Evolutionary conservation across 768 basidiomycete genomes (phyloP), one percentile per base, ranked within the genome.

Genomic region (Thelephora aurantiotincta): DNA sequence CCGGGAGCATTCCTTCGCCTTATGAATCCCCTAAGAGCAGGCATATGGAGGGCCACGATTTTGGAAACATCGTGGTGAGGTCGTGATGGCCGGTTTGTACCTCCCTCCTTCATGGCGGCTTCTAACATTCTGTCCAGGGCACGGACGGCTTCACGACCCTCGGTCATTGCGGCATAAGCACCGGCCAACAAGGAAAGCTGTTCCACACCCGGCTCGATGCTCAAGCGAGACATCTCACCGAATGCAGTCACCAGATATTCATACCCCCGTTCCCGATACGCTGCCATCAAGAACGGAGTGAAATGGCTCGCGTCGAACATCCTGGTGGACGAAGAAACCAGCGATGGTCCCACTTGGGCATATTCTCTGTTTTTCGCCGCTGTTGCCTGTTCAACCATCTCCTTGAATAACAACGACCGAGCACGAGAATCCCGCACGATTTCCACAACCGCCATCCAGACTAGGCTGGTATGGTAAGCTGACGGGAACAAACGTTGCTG

Each of bases 121-220:
- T 33, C 48, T 48, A n/a, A n/a, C n/a, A 44, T 48, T 16, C 22
- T 58, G 12, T 58, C 54, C 37, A 50, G 52, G 43, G 51, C 14
- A 41, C 38, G 7, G 12, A 18, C 16, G 22, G 38, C 38, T 22
- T 41, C 38, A 22, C 14, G 3, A n/a, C 16, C 16, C 16, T 72
- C 62, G 1, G 68, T 71, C 13, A 48, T 45, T 13, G 63, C 58
- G 12, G 74, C 73, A 52, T 70, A 78, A 11, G 59, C 60, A 1
- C 70, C 67, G 0, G 70, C 71, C 30, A 77, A 55, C 26, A 71
- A 66, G n/a, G 73, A 72, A 54, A 71, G 71, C 34, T 75, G 70
- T n/a, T 70, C 58, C 6, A 67, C 54, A 19, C 60, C 60, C 0
- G 79, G 79, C 5, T 54, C 45, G 23, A 82, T 51, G 3, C 70